phyloP scores from a whole-genome alignment of 345 rosid species.

The Brassica napus region Da-Ae NC_063442.1:26895001-26895500 shows the following conservation, averaged over 20 bases:
- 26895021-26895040: too few relatives aligned
- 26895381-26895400: constrained; percentile 5
- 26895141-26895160: not conserved
- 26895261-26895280: not conserved
- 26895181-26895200: not conserved
- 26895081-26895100: too few relatives aligned
- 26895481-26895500: constrained; percentile 52
- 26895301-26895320: not conserved
- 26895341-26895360: constrained; percentile 1
- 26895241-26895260: not conserved
- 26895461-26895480: constrained; percentile 58
- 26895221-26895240: not conserved
- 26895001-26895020: too few relatives aligned
- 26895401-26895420: not conserved
- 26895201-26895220: not conserved
- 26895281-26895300: not conserved
- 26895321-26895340: not conserved
- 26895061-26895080: too few relatives aligned
- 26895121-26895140: not conserved
- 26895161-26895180: not conserved
- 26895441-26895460: constrained; percentile 27
- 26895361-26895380: not conserved
- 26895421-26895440: not conserved
- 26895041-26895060: too few relatives aligned
- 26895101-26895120: too few relatives aligned